Evolutionary conservation across 805 yeast genomes (phyloP).

Genomic region (Deakozyma indianensis): DNA sequence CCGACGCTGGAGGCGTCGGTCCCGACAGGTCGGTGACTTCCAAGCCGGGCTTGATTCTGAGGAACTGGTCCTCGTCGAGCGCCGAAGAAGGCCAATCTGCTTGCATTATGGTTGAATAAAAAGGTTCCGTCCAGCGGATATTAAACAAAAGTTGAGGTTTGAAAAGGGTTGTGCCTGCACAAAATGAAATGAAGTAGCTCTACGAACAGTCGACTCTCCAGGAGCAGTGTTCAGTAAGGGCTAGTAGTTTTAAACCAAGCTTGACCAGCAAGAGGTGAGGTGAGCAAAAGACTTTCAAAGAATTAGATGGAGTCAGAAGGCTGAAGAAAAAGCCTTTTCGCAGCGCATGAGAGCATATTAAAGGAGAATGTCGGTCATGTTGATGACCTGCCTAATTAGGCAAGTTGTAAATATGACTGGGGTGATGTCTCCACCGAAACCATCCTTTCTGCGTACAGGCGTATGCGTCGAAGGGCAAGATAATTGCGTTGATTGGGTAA

Average conservation of each 20-base stretch:
- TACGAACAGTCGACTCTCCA: neutral
- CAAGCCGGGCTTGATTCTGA: neutral
- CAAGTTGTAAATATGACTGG: neutral
- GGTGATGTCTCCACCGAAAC: neutral
- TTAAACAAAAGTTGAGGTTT: neutral
- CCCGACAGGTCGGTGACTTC: neutral
- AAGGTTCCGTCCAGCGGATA: neutral
- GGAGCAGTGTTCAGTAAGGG: neutral
- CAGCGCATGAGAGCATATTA: neutral
- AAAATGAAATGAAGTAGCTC: neutral
- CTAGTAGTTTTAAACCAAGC: neutral
- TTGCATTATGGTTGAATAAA: neutral
- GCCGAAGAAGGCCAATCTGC: neutral
- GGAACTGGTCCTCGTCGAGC: neutral
- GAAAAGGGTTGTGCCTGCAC: neutral
- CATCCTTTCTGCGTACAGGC: no score
- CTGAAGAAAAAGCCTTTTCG: neutral
- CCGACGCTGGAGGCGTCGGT: neutral
- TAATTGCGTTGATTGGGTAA: no score
- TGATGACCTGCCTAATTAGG: neutral
- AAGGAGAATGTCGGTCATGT: neutral
- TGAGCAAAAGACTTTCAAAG: neutral
- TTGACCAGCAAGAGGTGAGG: slow-evolving; percentile 1
- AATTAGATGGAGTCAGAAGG: neutral
- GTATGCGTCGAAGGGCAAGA: no score